Evolutionary conservation across 495 filamentous ascomycete genomes (phyloP).

Genomic region (Penicillium roqueforti): DNA sequence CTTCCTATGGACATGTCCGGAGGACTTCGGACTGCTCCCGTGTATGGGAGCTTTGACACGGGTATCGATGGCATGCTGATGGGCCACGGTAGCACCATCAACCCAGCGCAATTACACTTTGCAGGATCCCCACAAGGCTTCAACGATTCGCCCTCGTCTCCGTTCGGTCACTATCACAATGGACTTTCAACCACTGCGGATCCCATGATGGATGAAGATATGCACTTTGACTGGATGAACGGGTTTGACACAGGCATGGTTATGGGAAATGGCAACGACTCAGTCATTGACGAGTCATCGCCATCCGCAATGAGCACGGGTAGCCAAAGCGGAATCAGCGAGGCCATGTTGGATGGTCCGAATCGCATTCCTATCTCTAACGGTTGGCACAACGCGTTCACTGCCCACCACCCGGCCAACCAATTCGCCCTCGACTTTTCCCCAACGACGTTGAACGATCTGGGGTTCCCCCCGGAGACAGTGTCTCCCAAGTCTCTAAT

Average conservation of each 20-base stretch:
- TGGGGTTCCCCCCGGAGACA: constrained; percentile 42
- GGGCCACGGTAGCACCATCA: constrained; percentile 79
- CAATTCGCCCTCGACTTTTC: constrained; percentile 59
- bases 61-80: constrained; percentile 74
- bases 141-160: constrained; percentile 63
- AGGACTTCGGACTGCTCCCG: constrained; percentile 75
- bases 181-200: constrained; percentile 49
- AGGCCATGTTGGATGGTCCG: constrained; percentile 84
- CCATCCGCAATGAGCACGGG: constrained; percentile 91
- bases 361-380: constrained; percentile 55
- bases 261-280: constrained; percentile 65
- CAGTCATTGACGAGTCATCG: constrained; percentile 84
- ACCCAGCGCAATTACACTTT: constrained; percentile 93
- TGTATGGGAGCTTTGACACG: constrained; percentile 61
- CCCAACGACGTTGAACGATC: constrained; percentile 39
- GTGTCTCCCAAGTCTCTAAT: constrained; percentile 48
- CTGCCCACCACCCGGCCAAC: constrained; percentile 54
- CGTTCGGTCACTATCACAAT: constrained; percentile 62
- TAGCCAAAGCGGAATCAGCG: constrained; percentile 87
- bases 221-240: constrained; percentile 79
- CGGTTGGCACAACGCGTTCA: constrained; percentile 63
- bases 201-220: constrained; percentile 65
- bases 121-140: constrained; percentile 74
- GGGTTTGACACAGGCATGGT: constrained; percentile 75
- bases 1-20: constrained; percentile 59